Evolutionary conservation across 139 green algal species (phyloP), one percentile per base, ranked within the genome.

Genomic region (Mesotaenium endlicherianum): DNA sequence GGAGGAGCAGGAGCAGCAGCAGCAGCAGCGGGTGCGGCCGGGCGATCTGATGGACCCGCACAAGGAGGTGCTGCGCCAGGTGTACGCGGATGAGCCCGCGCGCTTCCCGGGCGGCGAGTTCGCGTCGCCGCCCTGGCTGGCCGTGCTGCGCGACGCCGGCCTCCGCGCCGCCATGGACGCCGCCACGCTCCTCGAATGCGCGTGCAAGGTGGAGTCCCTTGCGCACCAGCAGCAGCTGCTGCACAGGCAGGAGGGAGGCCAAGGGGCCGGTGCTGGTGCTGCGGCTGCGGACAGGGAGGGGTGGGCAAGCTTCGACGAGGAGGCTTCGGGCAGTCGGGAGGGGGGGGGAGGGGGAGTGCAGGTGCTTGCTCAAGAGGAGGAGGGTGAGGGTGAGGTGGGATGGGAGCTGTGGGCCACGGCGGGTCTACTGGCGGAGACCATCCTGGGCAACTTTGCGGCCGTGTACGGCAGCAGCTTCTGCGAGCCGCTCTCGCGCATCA

Each of bases 21-120:
- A 43, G 49, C 30, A 36, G 44, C 30, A 49, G 4, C 30, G 41
- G 80, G 72, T 81, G 5, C 5, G 77, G 6, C 77, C 77, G n/a
- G n/a, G 39, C 1, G 80, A 92, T 60, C 85, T 95, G 77, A 91
- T 91, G 58, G 92, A 95, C 77, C 92, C 93, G 0, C 47, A 44
- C 5, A 49, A 89, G 0, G 44, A 81, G 31, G 83, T 95, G 30
- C 88, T 94, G 20, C 49, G 40, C 0, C 71, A 42, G 16, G 91
- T 94, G 8, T 93, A 94, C 72, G n/a, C 38, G 47, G 34, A 53
- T 38, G 47, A 70, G n/a, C 53, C 39, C 5, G 34, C 49, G 39
- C 60, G 85, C 5, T 94, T 94, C 82, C 92, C 92, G 1, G 40
- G 47, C 6, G 87, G 74, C 0, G 77, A 87, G 20, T 95, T 91